phyloP scores from a whole-genome alignment of 148 eudicot genomes.

The Rheum nobile region DNA sequence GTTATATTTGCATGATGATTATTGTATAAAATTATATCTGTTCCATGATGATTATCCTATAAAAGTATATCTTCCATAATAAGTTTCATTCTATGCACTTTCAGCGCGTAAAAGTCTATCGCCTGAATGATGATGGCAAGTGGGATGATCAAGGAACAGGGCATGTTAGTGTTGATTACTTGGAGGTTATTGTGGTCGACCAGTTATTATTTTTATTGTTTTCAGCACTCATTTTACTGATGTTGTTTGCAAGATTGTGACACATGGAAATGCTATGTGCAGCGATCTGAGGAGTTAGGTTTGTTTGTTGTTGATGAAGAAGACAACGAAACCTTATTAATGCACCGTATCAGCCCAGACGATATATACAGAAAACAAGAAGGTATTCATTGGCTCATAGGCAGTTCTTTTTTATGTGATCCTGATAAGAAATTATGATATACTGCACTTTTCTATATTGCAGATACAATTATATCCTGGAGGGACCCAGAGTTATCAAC shows the following conservation, averaged over 20 bases:
- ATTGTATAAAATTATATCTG: background rate
- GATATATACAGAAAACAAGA: conserved; percentile 95
- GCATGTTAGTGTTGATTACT: conserved; percentile 82
- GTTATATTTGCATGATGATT: background rate
- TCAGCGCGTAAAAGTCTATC: conserved; percentile 91
- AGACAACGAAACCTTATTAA: conserved; percentile 68
- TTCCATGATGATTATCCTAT: background rate
- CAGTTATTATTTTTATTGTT: background rate
- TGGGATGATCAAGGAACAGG: conserved; percentile 99
- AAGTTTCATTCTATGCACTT: background rate
- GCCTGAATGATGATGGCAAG: conserved; percentile 76
- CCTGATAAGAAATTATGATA: background rate
- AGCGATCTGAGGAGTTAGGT: conserved; percentile 80
- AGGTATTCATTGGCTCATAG: conserved; percentile 32
- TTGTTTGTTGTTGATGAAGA: conserved; percentile 86
- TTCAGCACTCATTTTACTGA: background rate
- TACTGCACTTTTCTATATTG: background rate
- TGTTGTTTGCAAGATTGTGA: background rate
- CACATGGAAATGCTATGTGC: conserved; percentile 12
- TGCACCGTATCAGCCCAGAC: conserved; percentile 68
- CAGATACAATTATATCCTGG: conserved; percentile 98
- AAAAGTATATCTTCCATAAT: background rate
- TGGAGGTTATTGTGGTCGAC: conserved; percentile 52
- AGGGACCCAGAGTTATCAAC: conserved; percentile 81
- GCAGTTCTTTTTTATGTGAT: background rate